Conservation (phyloP, 208 protist genomes). For the Trypanosoma mega region DNA sequence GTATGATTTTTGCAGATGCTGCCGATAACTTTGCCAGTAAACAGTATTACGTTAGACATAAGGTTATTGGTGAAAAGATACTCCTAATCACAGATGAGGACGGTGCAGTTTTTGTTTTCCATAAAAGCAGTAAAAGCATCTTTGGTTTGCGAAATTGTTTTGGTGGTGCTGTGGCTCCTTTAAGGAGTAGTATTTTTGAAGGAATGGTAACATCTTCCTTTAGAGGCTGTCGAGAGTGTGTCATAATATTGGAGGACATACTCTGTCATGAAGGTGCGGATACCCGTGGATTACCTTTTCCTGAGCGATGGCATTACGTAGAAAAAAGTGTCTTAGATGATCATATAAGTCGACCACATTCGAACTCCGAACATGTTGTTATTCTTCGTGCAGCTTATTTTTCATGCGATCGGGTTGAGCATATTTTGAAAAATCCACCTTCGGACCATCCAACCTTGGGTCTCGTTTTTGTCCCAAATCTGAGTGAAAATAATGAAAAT, state of each 20-base stretch:
- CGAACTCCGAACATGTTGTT: conserved; percentile 44
- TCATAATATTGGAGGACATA: conserved; percentile 79
- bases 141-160: conserved; percentile 70
- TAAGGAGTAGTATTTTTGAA: conserved; percentile 58
- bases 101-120: conserved; percentile 64
- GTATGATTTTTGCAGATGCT: conserved; percentile 54
- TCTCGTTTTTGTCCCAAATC: conserved; percentile 55
- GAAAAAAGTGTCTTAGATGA: conserved; percentile 61
- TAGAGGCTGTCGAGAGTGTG: conserved; percentile 48
- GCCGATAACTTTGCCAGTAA: conserved; percentile 59
- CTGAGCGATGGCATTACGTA: conserved; percentile 56
- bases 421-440: conserved; percentile 34
- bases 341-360: conserved; percentile 67
- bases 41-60: conserved; percentile 47
- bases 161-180: conserved; percentile 22
- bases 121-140: conserved; percentile 47
- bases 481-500: conserved; percentile 20
- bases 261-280: conserved; percentile 62
- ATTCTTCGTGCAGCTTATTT: conserved; percentile 57
- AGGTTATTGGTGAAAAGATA: conserved; percentile 39
- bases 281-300: conserved; percentile 45
- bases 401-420: conserved; percentile 30
- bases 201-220: conserved; percentile 61
- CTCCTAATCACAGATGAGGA: conserved; percentile 49
- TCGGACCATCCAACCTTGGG: conserved; percentile 58